Evolutionary conservation across 768 basidiomycete species (phyloP), one percentile per base, ranked within the genome.

Genomic region (Lactifluus piperatus): DNA sequence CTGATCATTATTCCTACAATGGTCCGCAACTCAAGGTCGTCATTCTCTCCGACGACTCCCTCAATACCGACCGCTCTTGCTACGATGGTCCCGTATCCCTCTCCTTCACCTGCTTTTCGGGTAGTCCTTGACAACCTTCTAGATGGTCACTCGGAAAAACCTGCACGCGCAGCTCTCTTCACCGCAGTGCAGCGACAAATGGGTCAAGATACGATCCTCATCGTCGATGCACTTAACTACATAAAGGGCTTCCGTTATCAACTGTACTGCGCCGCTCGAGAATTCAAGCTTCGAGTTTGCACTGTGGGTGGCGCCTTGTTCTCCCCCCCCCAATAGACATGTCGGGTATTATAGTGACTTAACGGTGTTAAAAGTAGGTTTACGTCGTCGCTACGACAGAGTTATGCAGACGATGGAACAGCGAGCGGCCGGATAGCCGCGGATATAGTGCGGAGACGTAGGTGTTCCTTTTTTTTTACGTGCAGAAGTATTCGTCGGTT

Each of bases 231-330:
- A 14, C 79, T 89, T 65, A 98, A 98, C 69, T 97, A 99, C 72
- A 98, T 98, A 79, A 98, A 99, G 70, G 95, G 95, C 11, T 97
- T 93, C 69, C 84, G 97, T 30, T 99, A 99, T 72, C 97, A 99
- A 71, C 85, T 99, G 75, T 97, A 97, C 69, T 97, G 95, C 68
- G 91, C 91, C 1, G 94, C 94, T 5, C 76, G 93, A 52, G 97
- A 99, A 69, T 79, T 85, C 64, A 88, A 86, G 65, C 76, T 92
- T 27, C 77, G 94, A 34, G 83, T 88, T 5, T 92, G 89, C 71
- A 97, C 97, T 47, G 94, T 97, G 65, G 66, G 82, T 76, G 66
- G 66, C n/a, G n/a, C 58, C 16, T 34, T 27, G 26, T 37, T 24
- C 52, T 46, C 29, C 44, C 46, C 0, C 7, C 46, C 0, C 7